Evolutionary conservation across 2,329 filamentous ascomycete species (phyloP).

Genomic region (Claviceps cyperi): DNA sequence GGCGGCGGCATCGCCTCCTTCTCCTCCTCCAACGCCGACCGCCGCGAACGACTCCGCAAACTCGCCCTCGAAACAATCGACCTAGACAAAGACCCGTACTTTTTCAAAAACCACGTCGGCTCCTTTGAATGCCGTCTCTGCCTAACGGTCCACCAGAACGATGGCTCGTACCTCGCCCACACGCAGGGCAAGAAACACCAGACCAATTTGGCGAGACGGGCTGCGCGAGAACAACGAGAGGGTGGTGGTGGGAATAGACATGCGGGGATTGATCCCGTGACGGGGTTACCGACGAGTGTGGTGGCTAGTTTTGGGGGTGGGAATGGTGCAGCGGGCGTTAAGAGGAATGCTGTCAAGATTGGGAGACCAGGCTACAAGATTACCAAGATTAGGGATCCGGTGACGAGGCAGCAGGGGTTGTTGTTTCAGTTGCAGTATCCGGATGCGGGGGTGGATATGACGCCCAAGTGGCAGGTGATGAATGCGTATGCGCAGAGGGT

Average conservation of each 20-base stretch:
- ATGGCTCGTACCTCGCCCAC: slow-evolving; percentile 95
- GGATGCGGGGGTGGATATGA: slow-evolving; percentile 62
- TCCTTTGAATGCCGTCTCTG: slow-evolving; percentile 96
- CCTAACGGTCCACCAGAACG: slow-evolving; percentile 95
- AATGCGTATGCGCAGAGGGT: slow-evolving; percentile 92
- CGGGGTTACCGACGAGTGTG: slow-evolving; percentile 59
- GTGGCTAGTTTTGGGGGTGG: slow-evolving; percentile 46
- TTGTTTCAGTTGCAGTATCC: slow-evolving; percentile 96
- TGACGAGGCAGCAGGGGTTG: slow-evolving; percentile 76
- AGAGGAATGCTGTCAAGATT: slow-evolving; percentile 83
- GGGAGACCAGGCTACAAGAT: slow-evolving; percentile 95
- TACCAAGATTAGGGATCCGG: slow-evolving; percentile 82
- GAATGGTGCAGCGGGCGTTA: slow-evolving; percentile 34
- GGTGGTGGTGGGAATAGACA: slow-evolving; percentile 35
- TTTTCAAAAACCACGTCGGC: slow-evolving; percentile 99
- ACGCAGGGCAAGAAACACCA: slow-evolving; percentile 98
- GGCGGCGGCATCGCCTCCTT: slow-evolving; percentile 92
- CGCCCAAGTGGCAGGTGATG: slow-evolving; percentile 88
- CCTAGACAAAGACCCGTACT: slow-evolving; percentile 98
- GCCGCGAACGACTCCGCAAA: slow-evolving; percentile 91
- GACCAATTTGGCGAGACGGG: slow-evolving; percentile 89
- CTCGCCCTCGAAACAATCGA: slow-evolving; percentile 98
- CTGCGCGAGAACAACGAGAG: slow-evolving; percentile 88
- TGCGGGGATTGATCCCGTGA: slow-evolving; percentile 46
- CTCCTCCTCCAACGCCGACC: slow-evolving; percentile 89